phyloP scores from a whole-genome alignment of 305 asterid genomes.

The Rubia peregrina region DNA sequence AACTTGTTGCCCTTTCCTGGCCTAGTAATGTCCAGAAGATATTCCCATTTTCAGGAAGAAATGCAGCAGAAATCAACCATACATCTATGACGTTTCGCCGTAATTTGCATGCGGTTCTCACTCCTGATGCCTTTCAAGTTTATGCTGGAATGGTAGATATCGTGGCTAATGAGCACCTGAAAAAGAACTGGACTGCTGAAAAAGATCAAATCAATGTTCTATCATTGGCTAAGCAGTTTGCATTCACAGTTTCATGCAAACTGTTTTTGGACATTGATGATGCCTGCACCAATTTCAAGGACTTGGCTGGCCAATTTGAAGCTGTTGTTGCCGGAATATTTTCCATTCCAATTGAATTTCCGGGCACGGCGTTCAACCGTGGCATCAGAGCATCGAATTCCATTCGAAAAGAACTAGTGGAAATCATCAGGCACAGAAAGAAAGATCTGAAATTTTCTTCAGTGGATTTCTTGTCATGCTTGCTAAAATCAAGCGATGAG shows the following conservation, averaged over 20 bases:
- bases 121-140: background rate
- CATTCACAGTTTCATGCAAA: background rate
- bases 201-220: conserved; percentile 3
- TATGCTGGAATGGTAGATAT: background rate
- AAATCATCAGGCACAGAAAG: conserved; percentile 14
- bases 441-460: background rate
- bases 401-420: conserved; percentile 9
- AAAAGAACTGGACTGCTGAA: background rate
- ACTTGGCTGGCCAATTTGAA: conserved; percentile 16
- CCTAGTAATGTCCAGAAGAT: conserved; percentile 4
- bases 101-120: background rate
- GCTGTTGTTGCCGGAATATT: conserved; percentile 17
- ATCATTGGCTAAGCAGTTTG: conserved; percentile 4
- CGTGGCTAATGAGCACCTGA: background rate
- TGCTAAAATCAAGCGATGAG: background rate
- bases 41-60: background rate
- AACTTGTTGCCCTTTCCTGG: conserved; percentile 4
- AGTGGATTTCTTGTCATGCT: background rate
- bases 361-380: background rate
- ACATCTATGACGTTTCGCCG: background rate
- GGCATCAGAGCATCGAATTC: conserved; percentile 1
- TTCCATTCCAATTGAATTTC: background rate
- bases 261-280: conserved; percentile 1
- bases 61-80: background rate
- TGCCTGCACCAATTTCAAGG: background rate